Evolutionary conservation across 257 asterid genomes (phyloP).

Genomic region (Avicennia marina): DNA sequence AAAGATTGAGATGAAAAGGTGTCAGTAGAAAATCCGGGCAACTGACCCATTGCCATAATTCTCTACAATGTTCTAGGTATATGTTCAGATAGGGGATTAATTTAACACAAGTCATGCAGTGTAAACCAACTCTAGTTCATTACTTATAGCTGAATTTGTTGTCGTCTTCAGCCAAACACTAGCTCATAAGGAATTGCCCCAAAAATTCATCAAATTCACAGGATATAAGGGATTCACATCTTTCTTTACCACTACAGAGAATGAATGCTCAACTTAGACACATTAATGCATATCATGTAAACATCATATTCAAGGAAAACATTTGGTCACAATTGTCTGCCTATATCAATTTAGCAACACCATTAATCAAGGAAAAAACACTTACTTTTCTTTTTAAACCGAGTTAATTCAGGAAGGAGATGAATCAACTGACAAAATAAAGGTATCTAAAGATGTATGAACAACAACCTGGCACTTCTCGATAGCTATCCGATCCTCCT

Average conservation of each 20-base stretch:
- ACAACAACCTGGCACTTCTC: slow-evolving; percentile 82
- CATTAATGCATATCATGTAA: too few species aligned
- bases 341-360: too few species aligned
- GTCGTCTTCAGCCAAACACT: not conserved
- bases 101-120: not conserved
- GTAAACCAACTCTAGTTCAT: not conserved
- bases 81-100: not conserved
- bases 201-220: not conserved
- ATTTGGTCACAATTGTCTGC: too few species aligned
- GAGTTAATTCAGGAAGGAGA: too few species aligned
- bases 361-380: too few species aligned
- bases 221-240: not conserved
- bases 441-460: slow-evolving; percentile 10
- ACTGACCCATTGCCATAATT: not conserved
- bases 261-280: not conserved
- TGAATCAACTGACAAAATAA: not conserved
- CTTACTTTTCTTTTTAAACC: too few species aligned
- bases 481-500: slow-evolving; percentile 74
- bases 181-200: not conserved
- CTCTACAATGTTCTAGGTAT: not conserved
- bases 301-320: too few species aligned
- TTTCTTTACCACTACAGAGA: not conserved
- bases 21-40: not conserved
- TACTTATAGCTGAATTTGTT: not conserved
- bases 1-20: not conserved